Evolutionary conservation across 73 alveolate genomes (phyloP).

Genomic region (Paramecium bursaria): DNA sequence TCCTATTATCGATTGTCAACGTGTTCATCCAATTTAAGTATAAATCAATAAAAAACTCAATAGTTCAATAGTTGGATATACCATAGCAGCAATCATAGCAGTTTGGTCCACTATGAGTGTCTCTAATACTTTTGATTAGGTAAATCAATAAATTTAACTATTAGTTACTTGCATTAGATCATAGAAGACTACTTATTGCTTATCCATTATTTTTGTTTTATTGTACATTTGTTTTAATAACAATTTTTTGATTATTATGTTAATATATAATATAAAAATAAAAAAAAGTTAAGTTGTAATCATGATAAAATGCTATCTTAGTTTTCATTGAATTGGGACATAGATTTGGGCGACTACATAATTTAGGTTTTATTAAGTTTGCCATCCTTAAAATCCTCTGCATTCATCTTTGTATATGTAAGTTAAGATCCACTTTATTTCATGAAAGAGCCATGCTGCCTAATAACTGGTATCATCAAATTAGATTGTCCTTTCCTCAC

Average conservation of each 20-base stretch:
- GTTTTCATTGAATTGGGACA: no score
- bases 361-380: no score
- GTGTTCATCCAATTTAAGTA: conserved; percentile 23
- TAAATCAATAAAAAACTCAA: background rate
- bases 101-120: conserved; percentile 46
- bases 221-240: conserved; percentile 57
- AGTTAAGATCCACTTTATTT: no score
- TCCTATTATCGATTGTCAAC: background rate
- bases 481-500: no score
- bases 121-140: conserved; percentile 36
- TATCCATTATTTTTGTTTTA: conserved; percentile 55
- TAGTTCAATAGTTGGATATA: conserved; percentile 45
- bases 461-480: no score
- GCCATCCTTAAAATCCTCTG: no score
- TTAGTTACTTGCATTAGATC: conserved; percentile 45
- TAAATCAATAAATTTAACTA: background rate
- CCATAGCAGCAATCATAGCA: conserved; percentile 11
- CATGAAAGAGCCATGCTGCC: no score
- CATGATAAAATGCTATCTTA: no score
- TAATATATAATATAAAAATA: no score
- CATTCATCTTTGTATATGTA: no score
- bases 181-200: conserved; percentile 53
- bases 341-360: no score
- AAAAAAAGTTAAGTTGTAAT: no score
- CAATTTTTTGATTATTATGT: background rate